Evolutionary conservation across 2,329 filamentous ascomycete genomes (phyloP).

Genomic region (Clonostachys rosea): DNA sequence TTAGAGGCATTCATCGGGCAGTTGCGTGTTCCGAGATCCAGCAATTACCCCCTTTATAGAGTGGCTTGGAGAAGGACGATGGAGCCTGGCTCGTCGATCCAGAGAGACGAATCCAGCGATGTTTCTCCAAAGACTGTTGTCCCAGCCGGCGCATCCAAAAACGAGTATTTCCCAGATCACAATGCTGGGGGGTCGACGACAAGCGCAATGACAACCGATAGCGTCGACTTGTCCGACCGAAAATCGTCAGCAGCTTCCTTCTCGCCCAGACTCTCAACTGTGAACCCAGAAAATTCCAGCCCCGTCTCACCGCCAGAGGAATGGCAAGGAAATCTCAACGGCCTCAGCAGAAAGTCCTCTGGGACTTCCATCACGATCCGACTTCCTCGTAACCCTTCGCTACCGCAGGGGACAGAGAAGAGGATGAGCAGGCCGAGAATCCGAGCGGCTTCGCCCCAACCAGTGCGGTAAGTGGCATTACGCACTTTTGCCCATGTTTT

Average conservation of each 20-base stretch:
- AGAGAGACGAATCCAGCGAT: constrained; percentile 11
- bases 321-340: not conserved
- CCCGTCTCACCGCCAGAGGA: not conserved
- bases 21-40: too few species aligned
- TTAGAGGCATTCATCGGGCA: too few species aligned
- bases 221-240: constrained; percentile 1
- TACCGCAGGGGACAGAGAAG: constrained; percentile 43
- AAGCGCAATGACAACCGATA: constrained; percentile 2
- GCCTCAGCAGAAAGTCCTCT: constrained; percentile 26
- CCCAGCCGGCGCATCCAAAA: constrained; percentile 9
- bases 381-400: constrained; percentile 31
- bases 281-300: too few species aligned
- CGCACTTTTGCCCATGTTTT: too few species aligned
- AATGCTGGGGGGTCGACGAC: constrained; percentile 5
- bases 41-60: too few species aligned
- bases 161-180: constrained; percentile 14
- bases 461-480: constrained; percentile 32
- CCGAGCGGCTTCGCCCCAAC: constrained; percentile 38
- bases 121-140: constrained; percentile 32
- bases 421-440: constrained; percentile 35
- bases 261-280: too few species aligned
- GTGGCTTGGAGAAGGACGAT: too few species aligned
- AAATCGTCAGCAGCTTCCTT: not conserved
- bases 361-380: constrained; percentile 42
- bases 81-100: too few species aligned